Evolutionary conservation across 495 filamentous ascomycete genomes (phyloP).

Genomic region (Podospora comata): DNA sequence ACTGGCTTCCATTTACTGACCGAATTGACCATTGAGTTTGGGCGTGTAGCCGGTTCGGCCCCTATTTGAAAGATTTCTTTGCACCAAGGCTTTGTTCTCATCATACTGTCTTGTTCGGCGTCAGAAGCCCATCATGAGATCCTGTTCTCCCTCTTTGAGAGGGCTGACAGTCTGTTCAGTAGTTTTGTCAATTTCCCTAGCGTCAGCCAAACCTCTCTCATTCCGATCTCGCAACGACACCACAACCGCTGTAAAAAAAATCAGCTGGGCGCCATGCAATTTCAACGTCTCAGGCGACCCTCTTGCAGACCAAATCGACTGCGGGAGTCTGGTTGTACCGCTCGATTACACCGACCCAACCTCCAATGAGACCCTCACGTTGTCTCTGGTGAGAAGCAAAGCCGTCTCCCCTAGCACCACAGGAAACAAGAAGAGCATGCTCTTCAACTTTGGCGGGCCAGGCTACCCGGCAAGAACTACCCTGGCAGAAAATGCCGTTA

Average conservation of each 20-base stretch:
- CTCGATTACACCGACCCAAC: constrained; percentile 40
- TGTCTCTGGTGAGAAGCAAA: constrained; percentile 36
- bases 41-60: too few species aligned
- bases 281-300: background rate
- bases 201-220: background rate
- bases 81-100: background rate
- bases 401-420: constrained; percentile 29
- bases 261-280: background rate
- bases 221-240: background rate
- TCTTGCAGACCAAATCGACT: constrained; percentile 25
- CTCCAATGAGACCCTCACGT: constrained; percentile 32
- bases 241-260: background rate
- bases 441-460: constrained; percentile 48
- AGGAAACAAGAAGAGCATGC: constrained; percentile 36
- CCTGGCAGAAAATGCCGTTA: constrained; percentile 19
- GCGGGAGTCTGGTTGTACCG: constrained; percentile 40
- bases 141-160: background rate
- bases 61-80: too few species aligned
- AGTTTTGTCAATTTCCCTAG: background rate
- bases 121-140: background rate
- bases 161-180: background rate
- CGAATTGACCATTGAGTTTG: too few species aligned
- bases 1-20: background rate
- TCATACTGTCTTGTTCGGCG: background rate
- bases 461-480: constrained; percentile 28